Percentiles rank a stretch among this genome's conserved stretches.
Evolutionary conservation across 352 stramenopile species (phyloP).

Genomic region (Pythium folliculosum): DNA sequence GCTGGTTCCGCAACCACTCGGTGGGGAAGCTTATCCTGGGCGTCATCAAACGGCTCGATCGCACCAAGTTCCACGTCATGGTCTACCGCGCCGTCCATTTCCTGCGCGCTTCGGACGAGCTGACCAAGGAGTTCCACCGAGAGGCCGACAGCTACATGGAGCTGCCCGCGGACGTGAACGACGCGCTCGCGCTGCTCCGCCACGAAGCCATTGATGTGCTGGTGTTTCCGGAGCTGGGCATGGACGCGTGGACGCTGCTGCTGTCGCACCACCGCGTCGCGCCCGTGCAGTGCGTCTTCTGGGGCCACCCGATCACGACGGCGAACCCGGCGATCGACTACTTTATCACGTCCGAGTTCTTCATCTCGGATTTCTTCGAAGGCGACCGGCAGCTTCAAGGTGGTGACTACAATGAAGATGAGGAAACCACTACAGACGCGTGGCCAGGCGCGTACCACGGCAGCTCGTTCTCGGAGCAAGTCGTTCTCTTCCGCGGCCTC

Average conservation of each 20-base stretch:
- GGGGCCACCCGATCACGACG: conserved; percentile 85
- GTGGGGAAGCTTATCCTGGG: conserved; percentile 66
- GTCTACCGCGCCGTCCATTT: conserved; percentile 65
- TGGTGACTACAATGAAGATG: too few relatives aligned
- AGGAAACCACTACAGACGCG: too few relatives aligned
- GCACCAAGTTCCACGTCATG: conserved; percentile 47
- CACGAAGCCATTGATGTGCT: conserved; percentile 67
- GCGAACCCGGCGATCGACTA: conserved; percentile 80
- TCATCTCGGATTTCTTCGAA: conserved; percentile 37
- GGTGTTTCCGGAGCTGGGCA: conserved; percentile 83
- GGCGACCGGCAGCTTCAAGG: not conserved
- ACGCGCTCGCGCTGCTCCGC: conserved; percentile 41
- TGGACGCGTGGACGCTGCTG: conserved; percentile 75
- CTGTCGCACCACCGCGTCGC: conserved; percentile 76
- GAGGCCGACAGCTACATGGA: conserved; percentile 53
- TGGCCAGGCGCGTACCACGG: conserved; percentile 35
- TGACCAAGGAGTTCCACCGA: conserved; percentile 42
- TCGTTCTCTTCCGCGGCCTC: conserved; percentile 69
- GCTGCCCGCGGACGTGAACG: conserved; percentile 36
- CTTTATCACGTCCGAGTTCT: conserved; percentile 73
- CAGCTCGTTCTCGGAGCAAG: conserved; percentile 58
- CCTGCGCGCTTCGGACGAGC: conserved; percentile 42
- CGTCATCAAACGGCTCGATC: conserved; percentile 53
- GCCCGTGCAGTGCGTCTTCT: conserved; percentile 78
- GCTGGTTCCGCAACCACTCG: conserved; percentile 67